A percentile compares a stretch with the other conserved stretches of the same genome.
These are phyloP conservation scores for Dactylella cylindrospora DNA, from an alignment of 2,329 filamentous ascomycete genomes.

Conservation along the genomic window DNA sequence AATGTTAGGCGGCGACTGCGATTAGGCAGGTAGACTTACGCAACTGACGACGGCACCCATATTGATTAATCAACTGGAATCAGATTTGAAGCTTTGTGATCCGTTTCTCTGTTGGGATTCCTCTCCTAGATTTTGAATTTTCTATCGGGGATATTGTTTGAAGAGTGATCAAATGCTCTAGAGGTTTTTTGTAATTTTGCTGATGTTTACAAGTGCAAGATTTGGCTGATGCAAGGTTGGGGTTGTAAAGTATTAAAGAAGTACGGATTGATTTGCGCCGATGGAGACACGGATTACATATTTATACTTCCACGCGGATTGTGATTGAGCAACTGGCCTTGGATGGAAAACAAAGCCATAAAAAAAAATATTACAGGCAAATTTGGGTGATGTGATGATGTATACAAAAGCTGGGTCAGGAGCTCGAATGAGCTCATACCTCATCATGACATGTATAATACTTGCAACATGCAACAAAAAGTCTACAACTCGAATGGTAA, in stretches of 20 bases:
- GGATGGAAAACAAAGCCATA: too few species aligned
- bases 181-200: too few species aligned
- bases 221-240: not conserved
- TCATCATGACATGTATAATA: constrained; percentile 1
- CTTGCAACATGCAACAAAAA: too few species aligned
- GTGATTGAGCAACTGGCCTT: too few species aligned
- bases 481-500: too few species aligned
- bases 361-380: too few species aligned
- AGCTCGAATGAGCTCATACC: not conserved
- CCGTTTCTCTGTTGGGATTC: not conserved
- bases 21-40: constrained; percentile 5
- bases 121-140: not conserved
- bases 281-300: too few species aligned
- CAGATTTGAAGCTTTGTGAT: not conserved
- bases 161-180: too few species aligned
- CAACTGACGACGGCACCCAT: constrained; percentile 42
- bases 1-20: not conserved
- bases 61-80: constrained; percentile 8
- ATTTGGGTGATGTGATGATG: too few species aligned
- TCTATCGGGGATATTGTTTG: not conserved
- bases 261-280: not conserved
- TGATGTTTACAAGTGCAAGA: too few species aligned
- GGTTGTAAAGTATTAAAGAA: not conserved
- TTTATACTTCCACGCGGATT: too few species aligned
- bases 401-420: not conserved